Base-by-base conservation (phyloP, 495 filamentous ascomycete species). In the Hyaloscypha bicolor region DNA sequence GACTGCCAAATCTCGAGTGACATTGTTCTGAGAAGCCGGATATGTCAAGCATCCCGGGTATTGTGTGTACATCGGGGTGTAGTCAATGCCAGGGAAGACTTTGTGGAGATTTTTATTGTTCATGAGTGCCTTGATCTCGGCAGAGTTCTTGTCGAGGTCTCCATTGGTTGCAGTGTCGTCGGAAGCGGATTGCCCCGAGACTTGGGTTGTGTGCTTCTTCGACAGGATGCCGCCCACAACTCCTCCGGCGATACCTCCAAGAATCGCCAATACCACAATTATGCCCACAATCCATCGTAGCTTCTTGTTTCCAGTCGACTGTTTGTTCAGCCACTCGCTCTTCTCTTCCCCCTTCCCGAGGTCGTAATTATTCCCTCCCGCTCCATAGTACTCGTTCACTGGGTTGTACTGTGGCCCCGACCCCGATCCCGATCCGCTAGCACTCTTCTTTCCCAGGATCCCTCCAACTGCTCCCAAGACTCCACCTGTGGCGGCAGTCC, bases 21-120 rank as follows among this genome's bases (percentile, higher is more conserved):
- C 83, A 72, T 97, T 97, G 79, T 97, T 96, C 75, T 97, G 95
- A 4, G 86, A 91, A 0, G 94, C 91, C 6, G 91, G 91, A 72
- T 88, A 84, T 63, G 82, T 80, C 48, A 94, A 68, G 78, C 95
- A 99, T 3, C 90, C 89, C 9, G 95, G 95, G 71, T 94, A 97
- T 73, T 97, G 93, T 0, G 92, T 87, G 73, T 94, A 91, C 76
- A 94, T 86, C 0, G 95, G 93, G 0, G 94, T 98, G 74, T 99
- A 99, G 77, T 97, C 95, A 69, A 99, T 90, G n/a, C 93, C 95
- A 0, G 93, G 92, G 75, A 99, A 97, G 12, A 98, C 94, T 76
- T 93, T 96, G 79, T 96, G 92, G 16, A 99, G 82, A 67, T 92
- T 77, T 0, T 77, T 68, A 76, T 97, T 97, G 71, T 88, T 87